These are phyloP conservation scores for Durotheca rogersii DNA, from an alignment of 495 filamentous ascomycete species.

Conservation along the genomic window DNA sequence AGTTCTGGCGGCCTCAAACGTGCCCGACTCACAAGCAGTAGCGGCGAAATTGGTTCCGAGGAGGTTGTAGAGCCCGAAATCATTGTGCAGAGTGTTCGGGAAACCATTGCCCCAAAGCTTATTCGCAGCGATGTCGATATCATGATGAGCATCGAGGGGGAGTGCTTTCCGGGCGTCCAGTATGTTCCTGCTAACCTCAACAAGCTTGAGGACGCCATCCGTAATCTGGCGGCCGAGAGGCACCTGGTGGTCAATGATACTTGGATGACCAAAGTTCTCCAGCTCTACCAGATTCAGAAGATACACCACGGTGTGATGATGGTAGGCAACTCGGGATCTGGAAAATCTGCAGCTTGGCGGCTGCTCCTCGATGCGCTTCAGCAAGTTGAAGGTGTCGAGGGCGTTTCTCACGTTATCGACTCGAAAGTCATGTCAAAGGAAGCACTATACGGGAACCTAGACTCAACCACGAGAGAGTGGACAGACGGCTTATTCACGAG, in stretches of 20 bases:
- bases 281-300: constrained; percentile 94
- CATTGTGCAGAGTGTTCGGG: constrained; percentile 95
- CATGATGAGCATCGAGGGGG: constrained; percentile 80
- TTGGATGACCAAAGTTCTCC: constrained; percentile 95
- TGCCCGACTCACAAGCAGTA: constrained; percentile 62
- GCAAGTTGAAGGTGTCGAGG: constrained; percentile 84
- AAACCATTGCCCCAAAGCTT: constrained; percentile 96
- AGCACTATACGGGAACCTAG: constrained; percentile 87
- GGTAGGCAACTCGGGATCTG: constrained; percentile 93
- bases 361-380: constrained; percentile 92
- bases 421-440: constrained; percentile 99
- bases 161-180: constrained; percentile 88
- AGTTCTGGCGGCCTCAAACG: constrained; percentile 96
- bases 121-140: constrained; percentile 85
- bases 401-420: constrained; percentile 95
- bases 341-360: constrained; percentile 94
- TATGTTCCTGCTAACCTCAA: constrained; percentile 87
- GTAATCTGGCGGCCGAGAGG: constrained; percentile 74
- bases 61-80: constrained; percentile 92
- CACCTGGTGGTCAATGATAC: constrained; percentile 85
- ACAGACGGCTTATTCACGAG: constrained; percentile 98
- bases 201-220: constrained; percentile 77
- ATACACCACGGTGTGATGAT: constrained; percentile 99
- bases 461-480: constrained; percentile 97
- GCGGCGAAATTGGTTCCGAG: constrained; percentile 61